Percentiles rank a stretch among this genome's conserved stretches.
phyloP scores from a whole-genome alignment of 2,329 filamentous ascomycete species.

The Xylariomycetidae sp. region DNA sequence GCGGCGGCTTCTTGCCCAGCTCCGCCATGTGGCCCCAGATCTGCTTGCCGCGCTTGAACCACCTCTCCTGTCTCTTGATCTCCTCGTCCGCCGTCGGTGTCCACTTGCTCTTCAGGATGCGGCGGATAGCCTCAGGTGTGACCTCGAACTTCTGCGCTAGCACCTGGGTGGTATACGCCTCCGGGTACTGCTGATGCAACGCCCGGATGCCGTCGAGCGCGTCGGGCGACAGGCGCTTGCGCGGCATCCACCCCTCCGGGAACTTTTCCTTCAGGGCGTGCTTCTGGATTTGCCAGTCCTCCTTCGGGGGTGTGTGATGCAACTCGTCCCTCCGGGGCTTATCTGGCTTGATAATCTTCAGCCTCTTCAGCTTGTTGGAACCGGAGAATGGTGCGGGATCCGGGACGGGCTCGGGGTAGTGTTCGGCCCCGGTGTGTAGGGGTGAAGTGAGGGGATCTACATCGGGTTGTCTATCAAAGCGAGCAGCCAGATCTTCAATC shows the following conservation, averaged over 20 bases:
- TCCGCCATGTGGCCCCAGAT: slow-evolving; percentile 58
- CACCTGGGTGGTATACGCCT: slow-evolving; percentile 67
- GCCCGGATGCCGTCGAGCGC: slow-evolving; percentile 85
- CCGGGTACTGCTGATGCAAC: slow-evolving; percentile 71
- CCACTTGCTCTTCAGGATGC: slow-evolving; percentile 82
- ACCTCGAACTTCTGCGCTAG: slow-evolving; percentile 78
- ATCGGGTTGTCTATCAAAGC: not conserved
- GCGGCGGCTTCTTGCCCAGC: slow-evolving; percentile 57
- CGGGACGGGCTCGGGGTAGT: no score
- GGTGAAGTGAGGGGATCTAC: no score
- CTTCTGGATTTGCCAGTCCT: slow-evolving; percentile 74
- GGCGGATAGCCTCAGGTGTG: slow-evolving; percentile 80
- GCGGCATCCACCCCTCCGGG: slow-evolving; percentile 73
- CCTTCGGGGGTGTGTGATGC: slow-evolving; percentile 25
- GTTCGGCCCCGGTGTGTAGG: no score
- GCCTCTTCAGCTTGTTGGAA: slow-evolving; percentile 20
- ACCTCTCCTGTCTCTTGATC: slow-evolving; percentile 52
- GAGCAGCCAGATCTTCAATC: slow-evolving; percentile 21
- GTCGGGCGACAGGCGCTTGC: slow-evolving; percentile 86
- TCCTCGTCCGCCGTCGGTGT: slow-evolving; percentile 54
- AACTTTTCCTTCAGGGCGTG: slow-evolving; percentile 72
- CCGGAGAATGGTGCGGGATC: no score
- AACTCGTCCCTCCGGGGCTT: slow-evolving; percentile 5
- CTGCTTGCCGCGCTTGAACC: slow-evolving; percentile 55
- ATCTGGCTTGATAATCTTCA: slow-evolving; percentile 19